phyloP scores from a whole-genome alignment of 495 filamentous ascomycete genomes.

The Neurospora sp. region DNA sequence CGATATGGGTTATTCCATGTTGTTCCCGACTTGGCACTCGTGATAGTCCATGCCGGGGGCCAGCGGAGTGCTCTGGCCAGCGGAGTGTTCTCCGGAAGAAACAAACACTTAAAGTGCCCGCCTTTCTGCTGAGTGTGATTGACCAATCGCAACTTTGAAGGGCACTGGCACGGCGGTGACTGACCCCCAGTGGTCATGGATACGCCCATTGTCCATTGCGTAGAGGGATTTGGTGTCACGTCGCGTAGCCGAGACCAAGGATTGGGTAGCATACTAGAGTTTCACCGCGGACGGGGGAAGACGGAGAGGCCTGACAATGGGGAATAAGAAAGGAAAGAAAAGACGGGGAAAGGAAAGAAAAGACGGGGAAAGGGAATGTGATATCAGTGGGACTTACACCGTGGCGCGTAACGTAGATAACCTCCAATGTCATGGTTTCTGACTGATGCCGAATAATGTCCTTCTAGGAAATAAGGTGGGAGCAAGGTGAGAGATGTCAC shows the following conservation, averaged over 20 bases:
- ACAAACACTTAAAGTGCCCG: neutral
- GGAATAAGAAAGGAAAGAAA: neutral
- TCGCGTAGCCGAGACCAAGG: neutral
- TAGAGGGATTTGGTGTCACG: neutral
- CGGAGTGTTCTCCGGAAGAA: neutral
- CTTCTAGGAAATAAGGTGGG: neutral
- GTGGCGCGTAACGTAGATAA: slow-evolving; percentile 78
- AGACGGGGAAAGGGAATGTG: neutral
- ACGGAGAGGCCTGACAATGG: neutral
- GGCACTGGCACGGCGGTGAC: neutral
- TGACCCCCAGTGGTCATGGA: neutral
- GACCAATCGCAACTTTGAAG: neutral
- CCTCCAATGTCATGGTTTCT: slow-evolving; percentile 46
- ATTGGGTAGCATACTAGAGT: neutral
- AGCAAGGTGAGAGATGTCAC: neutral
- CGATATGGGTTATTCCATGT: neutral
- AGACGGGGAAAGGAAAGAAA: neutral
- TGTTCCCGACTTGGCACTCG: neutral
- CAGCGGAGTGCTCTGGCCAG: neutral
- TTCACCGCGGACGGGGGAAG: neutral
- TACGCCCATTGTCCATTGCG: neutral
- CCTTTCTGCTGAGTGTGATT: neutral
- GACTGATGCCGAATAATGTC: neutral
- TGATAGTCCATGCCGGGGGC: neutral
- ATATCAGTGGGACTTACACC: slow-evolving; percentile 49